Conservation (phyloP, 2,329 filamentous ascomycete genomes). For the Grosmannia serpens region DNA sequence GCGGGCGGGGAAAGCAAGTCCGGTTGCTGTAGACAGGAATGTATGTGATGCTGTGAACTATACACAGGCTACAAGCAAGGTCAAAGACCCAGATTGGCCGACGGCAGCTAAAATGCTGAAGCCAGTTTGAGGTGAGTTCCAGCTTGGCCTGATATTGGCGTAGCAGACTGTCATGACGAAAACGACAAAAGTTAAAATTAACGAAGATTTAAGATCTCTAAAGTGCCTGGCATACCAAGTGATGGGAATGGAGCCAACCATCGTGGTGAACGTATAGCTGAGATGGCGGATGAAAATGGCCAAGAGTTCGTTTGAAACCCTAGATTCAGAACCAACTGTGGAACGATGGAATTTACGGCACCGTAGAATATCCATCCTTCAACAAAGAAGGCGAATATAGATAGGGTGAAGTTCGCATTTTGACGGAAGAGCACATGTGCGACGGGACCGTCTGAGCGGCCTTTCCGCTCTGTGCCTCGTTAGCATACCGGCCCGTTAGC, state of each 20-base stretch:
- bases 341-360: conserved; percentile 38
- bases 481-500: neutral
- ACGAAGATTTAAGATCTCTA: conserved; percentile 35
- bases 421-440: conserved; percentile 43
- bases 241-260: conserved; percentile 30
- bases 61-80: conserved; percentile 35
- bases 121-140: conserved; percentile 33
- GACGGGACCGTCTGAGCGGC: conserved; percentile 38
- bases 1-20: conserved; percentile 39
- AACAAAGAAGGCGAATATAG: conserved; percentile 43
- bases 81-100: conserved; percentile 37
- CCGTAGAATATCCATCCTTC: conserved; percentile 49
- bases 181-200: conserved; percentile 32
- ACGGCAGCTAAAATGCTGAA: conserved; percentile 35
- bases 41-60: conserved; percentile 42
- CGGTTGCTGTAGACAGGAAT: conserved; percentile 40
- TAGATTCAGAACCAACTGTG: conserved; percentile 35
- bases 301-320: conserved; percentile 35
- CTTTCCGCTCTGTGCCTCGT: conserved; percentile 39
- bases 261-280: conserved; percentile 26
- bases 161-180: conserved; percentile 36
- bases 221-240: conserved; percentile 33
- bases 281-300: conserved; percentile 37
- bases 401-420: conserved; percentile 42
- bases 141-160: conserved; percentile 28